Evolutionary conservation across 139 green algal genomes (phyloP).

Genomic region (Picochlorum sp.): DNA sequence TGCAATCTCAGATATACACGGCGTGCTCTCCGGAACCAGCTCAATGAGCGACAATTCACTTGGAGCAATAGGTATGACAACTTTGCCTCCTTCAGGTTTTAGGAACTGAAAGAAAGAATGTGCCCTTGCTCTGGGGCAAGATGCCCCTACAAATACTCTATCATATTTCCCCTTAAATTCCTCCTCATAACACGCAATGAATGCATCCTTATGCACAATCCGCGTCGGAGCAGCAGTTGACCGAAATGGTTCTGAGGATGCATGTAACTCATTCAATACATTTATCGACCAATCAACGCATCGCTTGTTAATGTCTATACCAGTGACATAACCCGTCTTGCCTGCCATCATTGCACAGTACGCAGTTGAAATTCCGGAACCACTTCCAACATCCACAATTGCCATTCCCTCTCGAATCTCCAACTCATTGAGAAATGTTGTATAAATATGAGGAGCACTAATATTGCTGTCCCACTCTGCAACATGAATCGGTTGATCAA

Average conservation of each 20-base stretch:
- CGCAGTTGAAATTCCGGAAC: constrained; percentile 52
- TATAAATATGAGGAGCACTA: constrained; percentile 68
- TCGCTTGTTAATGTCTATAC: constrained; percentile 36
- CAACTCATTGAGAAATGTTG: constrained; percentile 37
- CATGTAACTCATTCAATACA: constrained; percentile 28
- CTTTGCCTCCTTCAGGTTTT: constrained; percentile 20
- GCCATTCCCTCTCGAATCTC: constrained; percentile 35
- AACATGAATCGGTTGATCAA: constrained; percentile 52
- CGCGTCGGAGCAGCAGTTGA: constrained; percentile 13
- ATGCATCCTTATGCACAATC: constrained; percentile 48
- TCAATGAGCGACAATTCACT: constrained; percentile 36
- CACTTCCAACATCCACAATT: constrained; percentile 52
- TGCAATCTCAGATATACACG: constrained; percentile 26
- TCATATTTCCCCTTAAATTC: constrained; percentile 37
- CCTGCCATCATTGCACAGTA: constrained; percentile 40
- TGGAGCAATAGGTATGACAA: constrained; percentile 36
- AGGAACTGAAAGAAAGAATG: constrained; percentile 20
- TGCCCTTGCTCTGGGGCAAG: constrained; percentile 32
- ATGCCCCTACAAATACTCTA: constrained; percentile 51
- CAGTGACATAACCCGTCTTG: constrained; percentile 23
- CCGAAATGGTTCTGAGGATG: constrained; percentile 1
- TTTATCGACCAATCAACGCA: constrained; percentile 23
- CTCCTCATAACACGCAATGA: constrained; percentile 27
- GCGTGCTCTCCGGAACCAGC: neutral
- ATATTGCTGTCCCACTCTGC: constrained; percentile 63